These are phyloP conservation scores for Ustilago tritici DNA, from an alignment of 1,284 basidiomycete species.

Conservation along the genomic window DNA sequence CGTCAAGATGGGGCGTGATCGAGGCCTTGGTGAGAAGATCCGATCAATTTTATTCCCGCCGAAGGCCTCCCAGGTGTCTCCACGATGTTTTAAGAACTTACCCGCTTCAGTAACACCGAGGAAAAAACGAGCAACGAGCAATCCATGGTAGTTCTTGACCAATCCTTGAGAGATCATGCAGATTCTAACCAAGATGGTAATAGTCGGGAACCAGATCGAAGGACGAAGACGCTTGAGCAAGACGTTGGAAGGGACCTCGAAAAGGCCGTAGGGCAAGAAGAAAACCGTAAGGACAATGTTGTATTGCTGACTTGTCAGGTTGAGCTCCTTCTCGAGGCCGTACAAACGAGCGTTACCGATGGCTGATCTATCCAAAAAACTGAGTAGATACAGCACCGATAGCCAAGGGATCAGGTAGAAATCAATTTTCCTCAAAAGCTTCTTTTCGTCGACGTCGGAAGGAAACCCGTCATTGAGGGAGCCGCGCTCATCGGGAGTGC, in stretches of 20 bases:
- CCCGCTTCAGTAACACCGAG: slow-evolving; percentile 40
- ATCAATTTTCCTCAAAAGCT: slow-evolving; percentile 64
- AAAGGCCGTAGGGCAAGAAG: slow-evolving; percentile 58
- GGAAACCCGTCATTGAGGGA: slow-evolving; percentile 28
- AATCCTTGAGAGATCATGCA: slow-evolving; percentile 80
- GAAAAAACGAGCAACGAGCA: slow-evolving; percentile 71
- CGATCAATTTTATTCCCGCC: no score
- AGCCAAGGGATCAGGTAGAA: slow-evolving; percentile 60
- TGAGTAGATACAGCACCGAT: slow-evolving; percentile 56
- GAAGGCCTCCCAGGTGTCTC: no score
- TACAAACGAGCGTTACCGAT: slow-evolving; percentile 67
- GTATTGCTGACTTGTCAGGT: slow-evolving; percentile 38
- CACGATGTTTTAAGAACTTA: background rate
- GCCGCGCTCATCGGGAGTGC: slow-evolving; percentile 8
- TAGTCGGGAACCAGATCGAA: slow-evolving; percentile 75
- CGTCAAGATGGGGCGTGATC: no score
- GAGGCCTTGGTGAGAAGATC: no score
- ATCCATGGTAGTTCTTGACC: slow-evolving; percentile 76
- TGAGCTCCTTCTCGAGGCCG: slow-evolving; percentile 43
- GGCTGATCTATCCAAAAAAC: slow-evolving; percentile 72
- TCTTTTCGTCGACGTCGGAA: slow-evolving; percentile 59
- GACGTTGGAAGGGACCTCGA: slow-evolving; percentile 52
- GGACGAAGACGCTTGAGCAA: slow-evolving; percentile 79
- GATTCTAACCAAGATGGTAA: slow-evolving; percentile 73
- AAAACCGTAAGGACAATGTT: slow-evolving; percentile 48